Percentiles rank a stretch among this genome's conserved stretches.
These are phyloP conservation scores for Cinnamomum micranthum DNA, from an alignment of 164 flowering plant species.

Conservation along the genomic window DNA sequence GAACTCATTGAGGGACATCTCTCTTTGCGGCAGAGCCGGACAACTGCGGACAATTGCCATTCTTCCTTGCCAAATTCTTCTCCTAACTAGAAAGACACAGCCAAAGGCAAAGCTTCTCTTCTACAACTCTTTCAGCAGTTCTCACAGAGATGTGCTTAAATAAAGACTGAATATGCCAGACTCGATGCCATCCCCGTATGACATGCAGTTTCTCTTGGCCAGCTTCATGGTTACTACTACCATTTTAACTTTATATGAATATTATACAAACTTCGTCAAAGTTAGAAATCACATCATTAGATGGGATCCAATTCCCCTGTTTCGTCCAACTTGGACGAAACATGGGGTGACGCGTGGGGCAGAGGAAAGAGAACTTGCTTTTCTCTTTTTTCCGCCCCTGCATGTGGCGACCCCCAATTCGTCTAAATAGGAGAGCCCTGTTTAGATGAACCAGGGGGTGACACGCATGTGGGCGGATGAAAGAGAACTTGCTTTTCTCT, in stretches of 20 bases:
- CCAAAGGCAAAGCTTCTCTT: neutral
- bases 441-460: no score
- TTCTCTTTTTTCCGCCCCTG: no score
- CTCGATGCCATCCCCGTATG: neutral
- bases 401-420: no score
- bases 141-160: neutral
- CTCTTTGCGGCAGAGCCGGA: conserved; percentile 5
- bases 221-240: neutral
- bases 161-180: neutral
- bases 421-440: no score
- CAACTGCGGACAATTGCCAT: conserved; percentile 12
- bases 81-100: no score
- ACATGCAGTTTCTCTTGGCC: neutral
- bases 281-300: neutral
- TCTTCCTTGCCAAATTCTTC: neutral
- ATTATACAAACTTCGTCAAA: no score
- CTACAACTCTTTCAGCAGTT: neutral
- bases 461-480: no score
- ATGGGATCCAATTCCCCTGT: no score
- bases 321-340: no score
- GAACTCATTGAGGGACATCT: conserved; percentile 15
- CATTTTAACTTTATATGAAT: neutral
- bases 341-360: no score
- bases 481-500: no score
- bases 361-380: no score